Conservation (phyloP, 1,284 basidiomycete genomes). For the Ceratobasidium sp. region DNA sequence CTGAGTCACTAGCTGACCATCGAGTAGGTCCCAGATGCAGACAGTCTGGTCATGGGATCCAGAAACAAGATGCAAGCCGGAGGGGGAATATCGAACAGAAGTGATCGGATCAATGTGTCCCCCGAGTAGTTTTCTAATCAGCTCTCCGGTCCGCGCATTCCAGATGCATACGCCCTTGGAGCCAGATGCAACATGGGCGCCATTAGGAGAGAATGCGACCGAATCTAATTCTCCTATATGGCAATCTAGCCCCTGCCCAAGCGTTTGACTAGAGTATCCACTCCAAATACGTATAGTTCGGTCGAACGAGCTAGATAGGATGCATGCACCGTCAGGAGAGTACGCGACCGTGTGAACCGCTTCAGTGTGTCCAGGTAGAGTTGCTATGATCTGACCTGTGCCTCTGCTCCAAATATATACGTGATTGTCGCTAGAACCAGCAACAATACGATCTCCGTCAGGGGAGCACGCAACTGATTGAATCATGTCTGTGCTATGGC, state of each 20-base stretch:
- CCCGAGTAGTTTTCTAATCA: neutral
- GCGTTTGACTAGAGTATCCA: neutral
- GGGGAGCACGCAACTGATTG: too few species aligned
- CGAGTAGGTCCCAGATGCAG: too few species aligned
- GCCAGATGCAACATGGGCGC: too few species aligned
- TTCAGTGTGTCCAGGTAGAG: neutral
- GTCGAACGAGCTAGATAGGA: neutral
- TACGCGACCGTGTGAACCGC: slow-evolving; percentile 5
- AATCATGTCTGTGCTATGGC: too few species aligned
- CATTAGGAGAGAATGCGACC: too few species aligned
- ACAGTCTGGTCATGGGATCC: too few species aligned
- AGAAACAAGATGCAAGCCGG: too few species aligned
- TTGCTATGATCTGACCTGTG: neutral
- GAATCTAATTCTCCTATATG: too few species aligned
- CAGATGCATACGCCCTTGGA: neutral
- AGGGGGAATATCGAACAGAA: neutral
- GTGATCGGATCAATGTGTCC: neutral
- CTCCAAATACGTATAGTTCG: neutral
- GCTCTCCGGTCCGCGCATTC: neutral
- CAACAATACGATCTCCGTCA: too few species aligned
- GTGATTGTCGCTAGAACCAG: too few species aligned
- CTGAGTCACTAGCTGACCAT: too few species aligned
- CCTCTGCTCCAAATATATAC: neutral
- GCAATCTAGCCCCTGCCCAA: too few species aligned
- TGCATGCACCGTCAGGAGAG: slow-evolving; percentile 10